Base-by-base conservation (phyloP, 2,329 filamentous ascomycete species). In the Fusarium sp. region DNA sequence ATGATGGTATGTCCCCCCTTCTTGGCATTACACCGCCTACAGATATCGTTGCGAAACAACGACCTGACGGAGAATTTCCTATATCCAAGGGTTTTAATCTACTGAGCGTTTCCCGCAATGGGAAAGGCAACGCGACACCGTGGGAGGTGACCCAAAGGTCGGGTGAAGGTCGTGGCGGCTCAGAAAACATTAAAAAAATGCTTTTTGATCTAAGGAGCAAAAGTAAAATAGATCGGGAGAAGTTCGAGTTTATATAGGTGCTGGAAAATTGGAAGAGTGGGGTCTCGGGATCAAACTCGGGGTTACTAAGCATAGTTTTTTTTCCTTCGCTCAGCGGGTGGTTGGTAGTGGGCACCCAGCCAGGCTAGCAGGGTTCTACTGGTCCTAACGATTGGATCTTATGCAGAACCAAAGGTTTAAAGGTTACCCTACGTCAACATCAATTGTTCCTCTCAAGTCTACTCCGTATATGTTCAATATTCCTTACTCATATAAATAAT, bases 121-220 rank as follows among this genome's bases (percentile, higher is more conserved):
- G 79, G 81, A 83, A 84, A 84, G 86, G 86, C 86, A 88, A 88
- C 86, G 76, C 85, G 79, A 84, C 86, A 87, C 85, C 85, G 86
- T 88, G 76, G 80, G 75, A 74, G 71, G 56, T 59, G 47, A 62
- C 58, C 62, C 25, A 50, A 15, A 46, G 66, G 53, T 47, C 69
- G 80, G 82, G 82, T 87, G 85, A 84, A 80, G 85, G 86, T 88
- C 86, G 86, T 88, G 86, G 86, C 86, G 80, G 80, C 84, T 87
- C 84, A 87, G 81, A 64, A 64, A 64, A 64, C 60, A 64, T 59
- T 64, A 44, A 65, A 49, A 62, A 62, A 62, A 77, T 82, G 82
- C 85, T 88, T 88, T 88, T 88, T 88, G 85, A 88, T 88, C 83
- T 80, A 81, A 83, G 79, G 78, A 77, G 76, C 63, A 70, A 79